Evolutionary conservation across 768 basidiomycete species (phyloP).

Genomic region (Lactarius vividus): DNA sequence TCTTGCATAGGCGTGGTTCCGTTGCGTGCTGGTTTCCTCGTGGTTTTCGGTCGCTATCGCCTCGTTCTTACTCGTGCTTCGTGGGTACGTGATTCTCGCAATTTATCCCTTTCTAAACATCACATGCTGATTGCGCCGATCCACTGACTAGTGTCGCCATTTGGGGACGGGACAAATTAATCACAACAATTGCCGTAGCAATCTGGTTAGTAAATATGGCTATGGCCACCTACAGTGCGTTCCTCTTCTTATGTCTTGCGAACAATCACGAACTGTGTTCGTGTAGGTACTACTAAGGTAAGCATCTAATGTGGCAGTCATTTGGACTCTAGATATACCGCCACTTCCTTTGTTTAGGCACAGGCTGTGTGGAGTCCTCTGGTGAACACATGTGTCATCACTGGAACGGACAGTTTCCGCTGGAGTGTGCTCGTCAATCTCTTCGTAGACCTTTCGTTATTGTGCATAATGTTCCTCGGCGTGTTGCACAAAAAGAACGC

Average conservation of each 20-base stretch:
- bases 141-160: conserved; percentile 20
- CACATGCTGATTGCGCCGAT: neutral
- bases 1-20: conserved; percentile 21
- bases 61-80: conserved; percentile 26
- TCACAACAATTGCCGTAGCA: neutral
- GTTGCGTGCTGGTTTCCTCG: conserved; percentile 11
- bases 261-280: neutral
- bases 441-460: conserved; percentile 22
- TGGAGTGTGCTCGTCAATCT: conserved; percentile 24
- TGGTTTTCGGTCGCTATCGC: conserved; percentile 23
- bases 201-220: conserved; percentile 16
- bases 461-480: conserved; percentile 24
- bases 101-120: neutral
- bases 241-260: neutral
- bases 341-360: neutral
- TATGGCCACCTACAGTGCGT: conserved; percentile 18
- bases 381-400: conserved; percentile 2
- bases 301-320: neutral
- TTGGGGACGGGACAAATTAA: conserved; percentile 16
- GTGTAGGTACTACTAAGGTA: conserved; percentile 15
- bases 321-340: neutral
- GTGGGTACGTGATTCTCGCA: conserved; percentile 17
- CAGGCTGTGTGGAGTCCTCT: conserved; percentile 6
- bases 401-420: conserved; percentile 18
- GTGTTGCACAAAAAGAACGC: conserved; percentile 23